Conservation (phyloP, 257 asterid species). For the Solanum infundibuliforme region DNA sequence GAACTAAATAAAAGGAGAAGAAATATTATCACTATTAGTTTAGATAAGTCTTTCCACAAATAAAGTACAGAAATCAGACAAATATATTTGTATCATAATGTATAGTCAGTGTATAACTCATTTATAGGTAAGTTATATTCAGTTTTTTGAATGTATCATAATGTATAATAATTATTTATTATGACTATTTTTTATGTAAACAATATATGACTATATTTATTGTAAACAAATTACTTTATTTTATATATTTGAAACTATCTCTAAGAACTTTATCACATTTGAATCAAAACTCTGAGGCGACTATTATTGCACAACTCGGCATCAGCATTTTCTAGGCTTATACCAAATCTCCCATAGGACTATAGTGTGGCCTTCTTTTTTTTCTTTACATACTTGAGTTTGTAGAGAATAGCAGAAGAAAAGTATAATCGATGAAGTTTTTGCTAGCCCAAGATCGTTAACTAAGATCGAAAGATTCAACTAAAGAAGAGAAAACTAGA, state of each 20-base stretch:
- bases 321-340: too few species aligned
- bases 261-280: too few species aligned
- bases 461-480: too few species aligned
- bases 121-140: neutral
- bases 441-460: too few species aligned
- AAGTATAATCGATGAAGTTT: too few species aligned
- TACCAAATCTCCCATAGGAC: neutral
- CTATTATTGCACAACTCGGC: neutral
- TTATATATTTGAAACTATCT: neutral
- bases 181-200: neutral
- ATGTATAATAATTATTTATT: too few species aligned
- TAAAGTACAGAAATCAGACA: neutral
- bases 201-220: neutral
- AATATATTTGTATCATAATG: too few species aligned
- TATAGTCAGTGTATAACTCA: too few species aligned
- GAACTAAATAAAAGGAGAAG: neutral
- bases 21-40: neutral
- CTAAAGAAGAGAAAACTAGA: too few species aligned
- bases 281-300: neutral
- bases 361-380: too few species aligned
- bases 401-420: too few species aligned
- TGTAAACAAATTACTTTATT: neutral
- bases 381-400: neutral
- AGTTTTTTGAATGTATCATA: neutral
- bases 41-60: neutral